phyloP scores from a whole-genome alignment of 768 basidiomycete species.

The Leccinum barrowsii region DNA sequence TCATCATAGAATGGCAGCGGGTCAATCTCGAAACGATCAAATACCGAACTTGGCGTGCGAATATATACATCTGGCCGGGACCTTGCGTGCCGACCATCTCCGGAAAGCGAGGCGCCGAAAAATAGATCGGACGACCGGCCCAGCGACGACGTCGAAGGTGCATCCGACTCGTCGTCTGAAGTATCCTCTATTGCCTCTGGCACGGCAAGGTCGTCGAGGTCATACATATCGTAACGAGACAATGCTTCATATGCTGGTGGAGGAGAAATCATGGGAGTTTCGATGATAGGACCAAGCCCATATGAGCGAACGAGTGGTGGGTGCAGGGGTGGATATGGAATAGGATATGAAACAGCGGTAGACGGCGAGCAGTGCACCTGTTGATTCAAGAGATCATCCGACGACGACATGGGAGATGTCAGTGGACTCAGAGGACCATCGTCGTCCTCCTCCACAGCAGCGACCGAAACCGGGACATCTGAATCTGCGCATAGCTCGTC shows the following conservation, averaged over 20 bases:
- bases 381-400: slow-evolving; percentile 65
- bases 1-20: slow-evolving; percentile 66
- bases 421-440: slow-evolving; percentile 52
- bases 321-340: slow-evolving; percentile 63
- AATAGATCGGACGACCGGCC: slow-evolving; percentile 56
- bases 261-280: slow-evolving; percentile 42
- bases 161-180: slow-evolving; percentile 83
- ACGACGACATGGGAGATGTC: slow-evolving; percentile 71
- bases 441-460: slow-evolving; percentile 61
- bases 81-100: slow-evolving; percentile 48
- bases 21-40: slow-evolving; percentile 66
- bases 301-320: slow-evolving; percentile 54
- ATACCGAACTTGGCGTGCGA: slow-evolving; percentile 54
- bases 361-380: slow-evolving; percentile 47
- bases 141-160: slow-evolving; percentile 57
- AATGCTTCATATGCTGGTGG: slow-evolving; percentile 46
- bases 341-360: slow-evolving; percentile 53
- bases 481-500: slow-evolving; percentile 50
- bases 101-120: slow-evolving; percentile 47
- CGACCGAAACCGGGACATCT: slow-evolving; percentile 44
- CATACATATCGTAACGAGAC: slow-evolving; percentile 60
- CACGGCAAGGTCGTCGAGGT: slow-evolving; percentile 64
- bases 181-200: slow-evolving; percentile 82
- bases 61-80: slow-evolving; percentile 58
- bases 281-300: slow-evolving; percentile 42